Conservation (phyloP, 1,139 yeast genomes). For the Protomyces inouyei region DNA sequence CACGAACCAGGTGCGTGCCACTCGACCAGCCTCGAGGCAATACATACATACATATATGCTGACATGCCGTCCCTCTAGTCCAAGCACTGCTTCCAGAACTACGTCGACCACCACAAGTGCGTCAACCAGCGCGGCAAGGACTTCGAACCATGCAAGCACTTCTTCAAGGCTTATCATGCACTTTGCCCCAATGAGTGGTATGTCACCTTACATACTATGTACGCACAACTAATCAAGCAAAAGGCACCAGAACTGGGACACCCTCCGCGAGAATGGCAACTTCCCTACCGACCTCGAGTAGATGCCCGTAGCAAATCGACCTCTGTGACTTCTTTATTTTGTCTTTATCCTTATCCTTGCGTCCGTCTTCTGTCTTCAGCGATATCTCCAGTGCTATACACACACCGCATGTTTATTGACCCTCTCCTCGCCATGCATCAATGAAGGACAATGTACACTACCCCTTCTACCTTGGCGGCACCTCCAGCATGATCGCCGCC, state of each 20-base stretch:
- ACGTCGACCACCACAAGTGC: conserved; percentile 97
- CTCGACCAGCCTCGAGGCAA: neutral
- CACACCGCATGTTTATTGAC: no score
- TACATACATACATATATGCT: neutral
- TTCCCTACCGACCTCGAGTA: conserved; percentile 26
- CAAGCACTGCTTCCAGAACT: conserved; percentile 53
- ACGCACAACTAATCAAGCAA: neutral
- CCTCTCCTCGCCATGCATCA: neutral
- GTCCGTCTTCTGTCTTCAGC: neutral
- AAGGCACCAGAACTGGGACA: neutral
- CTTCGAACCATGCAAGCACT: conserved; percentile 93
- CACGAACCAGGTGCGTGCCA: conserved; percentile 25
- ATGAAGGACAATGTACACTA: neutral
- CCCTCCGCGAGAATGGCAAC: conserved; percentile 6
- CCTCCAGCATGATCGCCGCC: conserved; percentile 45
- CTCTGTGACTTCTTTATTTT: neutral
- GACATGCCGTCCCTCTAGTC: conserved; percentile 1
- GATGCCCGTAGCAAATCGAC: neutral
- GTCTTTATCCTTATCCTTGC: neutral
- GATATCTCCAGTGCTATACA: no score
- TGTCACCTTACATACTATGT: neutral
- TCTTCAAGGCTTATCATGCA: conserved; percentile 37
- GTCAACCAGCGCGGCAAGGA: conserved; percentile 96
- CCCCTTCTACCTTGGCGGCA: conserved; percentile 27
- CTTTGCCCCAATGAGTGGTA: conserved; percentile 29